phyloP scores from a whole-genome alignment of 139 green algal genomes.

The Trebouxia sp. region DNA sequence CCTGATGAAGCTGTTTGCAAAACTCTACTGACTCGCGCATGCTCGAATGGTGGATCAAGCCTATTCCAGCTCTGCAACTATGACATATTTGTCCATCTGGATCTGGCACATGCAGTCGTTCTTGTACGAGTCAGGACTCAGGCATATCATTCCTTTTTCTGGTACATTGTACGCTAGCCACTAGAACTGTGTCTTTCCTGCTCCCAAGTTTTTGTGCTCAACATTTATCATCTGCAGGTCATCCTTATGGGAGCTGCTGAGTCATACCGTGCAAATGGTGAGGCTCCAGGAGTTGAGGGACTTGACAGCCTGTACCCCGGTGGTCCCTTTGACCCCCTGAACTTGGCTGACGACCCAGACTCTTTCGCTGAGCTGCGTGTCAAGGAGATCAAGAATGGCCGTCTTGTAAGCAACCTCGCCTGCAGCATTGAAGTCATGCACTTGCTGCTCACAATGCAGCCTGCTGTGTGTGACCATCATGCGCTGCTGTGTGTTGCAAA shows the following conservation, averaged over 20 bases:
- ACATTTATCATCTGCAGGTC: slow-evolving; percentile 59
- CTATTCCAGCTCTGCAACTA: too few species aligned
- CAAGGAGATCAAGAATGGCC: slow-evolving; percentile 90
- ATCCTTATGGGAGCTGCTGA: slow-evolving; percentile 73
- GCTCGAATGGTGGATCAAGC: too few species aligned
- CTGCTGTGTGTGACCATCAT: too few species aligned
- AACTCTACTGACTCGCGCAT: too few species aligned
- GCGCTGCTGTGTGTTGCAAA: too few species aligned
- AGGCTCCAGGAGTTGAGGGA: slow-evolving; percentile 46
- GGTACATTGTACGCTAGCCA: too few species aligned
- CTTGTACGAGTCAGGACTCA: too few species aligned
- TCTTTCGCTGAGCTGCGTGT: slow-evolving; percentile 84
- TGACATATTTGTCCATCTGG: too few species aligned
- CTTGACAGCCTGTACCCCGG: slow-evolving; percentile 58
- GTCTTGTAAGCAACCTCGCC: slow-evolving; percentile 44
- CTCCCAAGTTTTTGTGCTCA: background rate
- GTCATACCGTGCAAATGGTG: slow-evolving; percentile 76
- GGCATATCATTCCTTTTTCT: too few species aligned
- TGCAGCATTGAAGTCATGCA: background rate
- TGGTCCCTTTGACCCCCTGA: slow-evolving; percentile 85
- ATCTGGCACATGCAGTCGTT: too few species aligned
- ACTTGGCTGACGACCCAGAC: slow-evolving; percentile 94
- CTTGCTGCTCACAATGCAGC: too few species aligned
- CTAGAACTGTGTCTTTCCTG: background rate
- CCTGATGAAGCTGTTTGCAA: too few species aligned